Evolutionary conservation across 129 eudicot species (phyloP), one percentile per base, ranked within the genome.

Genomic region (Flaveria brownii): DNA sequence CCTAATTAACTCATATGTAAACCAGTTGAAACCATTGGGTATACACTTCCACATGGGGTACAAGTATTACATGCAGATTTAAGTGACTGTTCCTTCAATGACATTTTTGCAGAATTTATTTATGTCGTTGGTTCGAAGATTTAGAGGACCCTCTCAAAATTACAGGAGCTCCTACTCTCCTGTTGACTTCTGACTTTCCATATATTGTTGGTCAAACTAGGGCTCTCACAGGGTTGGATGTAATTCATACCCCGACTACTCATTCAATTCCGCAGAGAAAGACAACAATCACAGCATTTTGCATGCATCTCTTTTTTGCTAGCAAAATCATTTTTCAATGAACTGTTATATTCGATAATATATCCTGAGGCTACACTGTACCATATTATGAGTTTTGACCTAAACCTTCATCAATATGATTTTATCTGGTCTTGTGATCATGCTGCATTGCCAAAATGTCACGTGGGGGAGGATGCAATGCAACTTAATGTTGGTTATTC

Each of bases 81-180:
- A 25, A n/a, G 49, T 46, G 28, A 67, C 30, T 68, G 28, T 49
- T 15, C 9, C 4, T 65, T 66, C 39, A 16, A 9, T 23, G 22
- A 62, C 68, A 23, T 79, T 66, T 81, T 77, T 83, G 86, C 97
- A 93, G 98, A 84, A 80, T 77, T 77, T 30, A 55, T 88, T n/a
- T 51, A 80, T 36, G 85, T 85, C 96, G 45, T 67, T 87, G 66
- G 71, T 88, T 65, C 84, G 87, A 76, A 82, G 87, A 88, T 87
- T 88, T 82, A 90, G 87, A 77, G 98, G 98, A 56, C 98, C 96
- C 59, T 88, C 90, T 78, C 78, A 85, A 75, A 77, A 85, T 43
- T 83, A 87, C 87, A 77, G 93, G 49, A 93, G 90, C 88, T 90
- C 97, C 16, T 93, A 93, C 84, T 93, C 98, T 50, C 93, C 96